phyloP scores from a whole-genome alignment of 1,284 basidiomycete genomes.

The Rhodotorula sp. region DNA sequence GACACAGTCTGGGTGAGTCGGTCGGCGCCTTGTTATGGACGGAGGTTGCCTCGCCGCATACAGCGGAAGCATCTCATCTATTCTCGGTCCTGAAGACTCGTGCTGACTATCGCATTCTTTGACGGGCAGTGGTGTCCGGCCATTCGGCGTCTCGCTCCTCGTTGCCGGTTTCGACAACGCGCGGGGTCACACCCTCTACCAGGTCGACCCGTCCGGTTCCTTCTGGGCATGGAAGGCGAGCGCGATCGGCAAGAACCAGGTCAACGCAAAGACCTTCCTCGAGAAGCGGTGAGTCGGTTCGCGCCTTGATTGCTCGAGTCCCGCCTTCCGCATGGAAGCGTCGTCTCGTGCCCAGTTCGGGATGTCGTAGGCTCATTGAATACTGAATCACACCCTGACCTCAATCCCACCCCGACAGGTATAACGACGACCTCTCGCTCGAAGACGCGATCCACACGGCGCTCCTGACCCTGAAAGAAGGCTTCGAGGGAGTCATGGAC shows the following conservation, averaged over 20 bases:
- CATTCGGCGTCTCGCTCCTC: slow-evolving; percentile 93
- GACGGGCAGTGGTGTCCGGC: slow-evolving; percentile 80
- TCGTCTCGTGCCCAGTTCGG: too few relatives aligned
- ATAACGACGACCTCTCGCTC: slow-evolving; percentile 98
- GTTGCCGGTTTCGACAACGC: slow-evolving; percentile 94
- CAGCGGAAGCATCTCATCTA: background rate
- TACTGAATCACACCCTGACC: background rate
- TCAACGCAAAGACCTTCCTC: slow-evolving; percentile 97
- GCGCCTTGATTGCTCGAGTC: background rate
- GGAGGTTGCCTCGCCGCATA: background rate
- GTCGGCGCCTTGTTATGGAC: background rate
- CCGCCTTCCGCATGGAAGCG: slow-evolving; percentile 8
- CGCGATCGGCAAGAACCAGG: slow-evolving; percentile 99
- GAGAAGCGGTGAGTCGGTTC: slow-evolving; percentile 77
- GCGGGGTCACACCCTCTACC: slow-evolving; percentile 89
- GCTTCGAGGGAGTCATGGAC: slow-evolving; percentile 91
- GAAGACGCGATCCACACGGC: slow-evolving; percentile 99
- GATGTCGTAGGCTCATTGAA: background rate
- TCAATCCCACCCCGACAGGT: slow-evolving; percentile 57
- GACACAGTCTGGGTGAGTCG: slow-evolving; percentile 88
- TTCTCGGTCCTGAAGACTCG: too few relatives aligned
- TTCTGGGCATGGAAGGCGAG: slow-evolving; percentile 99
- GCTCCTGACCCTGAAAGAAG: slow-evolving; percentile 96
- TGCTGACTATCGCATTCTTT: too few relatives aligned
- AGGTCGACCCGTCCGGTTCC: slow-evolving; percentile 97